These are phyloP conservation scores for Aspergillus kassunensis DNA, from an alignment of 495 filamentous ascomycete genomes.

Conservation along the genomic window DNA sequence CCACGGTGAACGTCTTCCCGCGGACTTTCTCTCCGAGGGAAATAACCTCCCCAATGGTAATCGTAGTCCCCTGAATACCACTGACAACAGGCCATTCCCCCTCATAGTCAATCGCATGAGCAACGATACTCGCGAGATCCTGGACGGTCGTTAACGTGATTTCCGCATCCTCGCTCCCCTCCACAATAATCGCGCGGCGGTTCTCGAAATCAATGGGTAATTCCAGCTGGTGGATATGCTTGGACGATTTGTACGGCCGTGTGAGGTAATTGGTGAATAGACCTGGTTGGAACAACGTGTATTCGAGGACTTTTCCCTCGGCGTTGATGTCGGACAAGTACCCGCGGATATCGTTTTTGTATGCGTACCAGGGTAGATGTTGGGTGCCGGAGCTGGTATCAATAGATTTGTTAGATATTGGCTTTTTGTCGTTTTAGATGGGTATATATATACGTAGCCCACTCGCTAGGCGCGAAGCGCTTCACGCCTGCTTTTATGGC, in stretches of 20 bases:
- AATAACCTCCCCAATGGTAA: conserved; percentile 42
- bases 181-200: conserved; percentile 44
- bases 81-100: conserved; percentile 54
- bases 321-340: conserved; percentile 52
- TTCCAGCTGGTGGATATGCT: conserved; percentile 42
- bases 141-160: conserved; percentile 46
- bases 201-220: conserved; percentile 45
- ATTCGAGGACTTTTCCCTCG: conserved; percentile 49
- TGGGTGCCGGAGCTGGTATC: conserved; percentile 15
- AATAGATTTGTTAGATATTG: no score
- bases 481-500: conserved; percentile 56
- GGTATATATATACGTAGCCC: conserved; percentile 22
- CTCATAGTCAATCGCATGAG: conserved; percentile 47
- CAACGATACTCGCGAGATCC: conserved; percentile 46
- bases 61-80: conserved; percentile 45
- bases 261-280: conserved; percentile 53
- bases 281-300: conserved; percentile 55
- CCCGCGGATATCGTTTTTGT: conserved; percentile 42
- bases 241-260: conserved; percentile 44
- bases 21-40: conserved; percentile 46
- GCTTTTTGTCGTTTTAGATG: no score
- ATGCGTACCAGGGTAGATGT: conserved; percentile 42
- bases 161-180: conserved; percentile 37
- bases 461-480: conserved; percentile 48
- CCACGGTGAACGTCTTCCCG: conserved; percentile 36